Base-by-base conservation (phyloP, 2,329 filamentous ascomycete genomes). In the Aspergillus hiratsukae region DNA sequence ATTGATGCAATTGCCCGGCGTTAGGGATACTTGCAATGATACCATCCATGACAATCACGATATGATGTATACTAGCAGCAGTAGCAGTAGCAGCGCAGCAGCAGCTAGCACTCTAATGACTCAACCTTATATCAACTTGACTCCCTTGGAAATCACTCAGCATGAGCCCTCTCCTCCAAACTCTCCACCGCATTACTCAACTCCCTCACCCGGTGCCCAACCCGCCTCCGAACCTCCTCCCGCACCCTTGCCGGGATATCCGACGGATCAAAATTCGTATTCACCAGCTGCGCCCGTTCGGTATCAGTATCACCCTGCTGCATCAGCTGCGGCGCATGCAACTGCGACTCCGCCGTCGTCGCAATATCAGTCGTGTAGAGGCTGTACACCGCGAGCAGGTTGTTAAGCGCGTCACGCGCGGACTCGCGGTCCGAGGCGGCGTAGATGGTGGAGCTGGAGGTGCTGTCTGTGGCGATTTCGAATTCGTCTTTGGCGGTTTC, bases 401-500 rank as follows among this genome's bases (percentile, higher is more conserved):
- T 71, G 52, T 77, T 69, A 50, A 79, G 63, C 4, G 77, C 77
- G 54, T 79, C 76, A 29, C 77, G 74, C 3, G 77, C 76, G 3
- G 76, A 75, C 37, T 73, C 73, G 3, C 78, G 72, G 60, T 80
- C 78, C 0, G 72, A 77, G 10, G 72, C 71, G 1, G 76, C 78
- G 64, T 79, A 80, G 54, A 78, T 75, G 2, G 76, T 76, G 1
- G 72, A 66, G 29, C 67, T 68, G 43, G 78, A 72, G 1, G 77
- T 79, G 58, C 76, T 77, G 54, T 80, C 77, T 0, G 72, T 72
- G 3, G 78, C 78, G 58, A 80, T 80, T 66, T 80, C 77, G 55
- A 80, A 77, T 63, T 80, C 77, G 61, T 80, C 78, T 57, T 73
- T 72, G 3, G 78, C 76, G 0, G 73, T 73, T 54, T 76, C 73